Evolutionary conservation across 2,329 filamentous ascomycete genomes (phyloP), one percentile per base, ranked within the genome.

Genomic region (Arthroderma sp.): DNA sequence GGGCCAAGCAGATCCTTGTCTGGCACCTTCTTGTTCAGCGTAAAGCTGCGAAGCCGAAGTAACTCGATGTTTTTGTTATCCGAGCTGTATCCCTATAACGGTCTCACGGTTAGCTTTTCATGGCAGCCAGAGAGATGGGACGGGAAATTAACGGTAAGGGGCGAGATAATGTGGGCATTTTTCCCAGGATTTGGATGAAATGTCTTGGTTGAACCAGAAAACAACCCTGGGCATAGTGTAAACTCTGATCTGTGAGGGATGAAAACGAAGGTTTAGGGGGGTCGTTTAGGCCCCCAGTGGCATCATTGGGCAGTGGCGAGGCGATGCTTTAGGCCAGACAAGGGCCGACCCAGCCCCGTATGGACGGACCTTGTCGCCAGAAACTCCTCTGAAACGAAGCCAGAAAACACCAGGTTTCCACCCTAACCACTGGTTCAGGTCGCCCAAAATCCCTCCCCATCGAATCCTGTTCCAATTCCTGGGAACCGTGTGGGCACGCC

Each of bases 41-140:
- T 88, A 60, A 83, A 94, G 61, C 81, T 91, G 49, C 80, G 75
- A 57, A 95, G 71, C 54, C 86, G 83, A 45, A 94, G 70, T 43
- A 95, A 72, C 45, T 80, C 78, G 55, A 94, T 87, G 53, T 94
- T 83, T 36, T 75, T 69, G 58, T 94, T 84, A 47, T 84, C 79
- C 15, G 74, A 72, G 38, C 77, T 69, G 58, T 83, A 94, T 39
- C 83, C 85, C 82, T 89, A 57, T 47, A 53, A 42, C 49, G 40
- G 40, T 50, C 36, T 9, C 22, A 40, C 29, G 31, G 41, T 50
- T 47, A 51, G 47, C 53, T 48, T 56, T 22, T 22, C 15, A 22
- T 22, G 15, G 15, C 15, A 22, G 15, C 15, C 15, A 22, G 15
- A 22, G 32, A 33, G 10, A 10, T 27, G 31, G 6, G 4, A 22